Percentiles rank a stretch among this genome's conserved stretches.
phyloP scores from a whole-genome alignment of 2,329 filamentous ascomycete species.

The Xylariales sp. region DNA sequence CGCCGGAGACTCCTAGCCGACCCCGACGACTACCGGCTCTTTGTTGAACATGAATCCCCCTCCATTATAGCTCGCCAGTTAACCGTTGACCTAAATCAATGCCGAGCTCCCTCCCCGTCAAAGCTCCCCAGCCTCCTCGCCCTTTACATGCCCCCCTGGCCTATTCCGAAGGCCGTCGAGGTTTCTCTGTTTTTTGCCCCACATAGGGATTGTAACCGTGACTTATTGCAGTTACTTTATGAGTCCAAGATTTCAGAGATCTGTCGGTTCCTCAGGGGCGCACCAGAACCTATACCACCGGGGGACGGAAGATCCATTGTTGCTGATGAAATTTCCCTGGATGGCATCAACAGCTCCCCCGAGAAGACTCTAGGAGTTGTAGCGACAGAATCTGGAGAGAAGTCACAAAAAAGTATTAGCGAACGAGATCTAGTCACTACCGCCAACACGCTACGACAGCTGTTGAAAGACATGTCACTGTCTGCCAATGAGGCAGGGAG shows the following conservation, averaged over 20 bases:
- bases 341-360: background rate
- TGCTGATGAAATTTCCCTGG: slow-evolving; percentile 10
- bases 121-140: slow-evolving; percentile 28
- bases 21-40: slow-evolving; percentile 17
- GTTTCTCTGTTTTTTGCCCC: slow-evolving; percentile 16
- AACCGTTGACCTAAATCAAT: slow-evolving; percentile 14
- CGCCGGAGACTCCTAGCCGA: slow-evolving; percentile 25
- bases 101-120: slow-evolving; percentile 1
- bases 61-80: slow-evolving; percentile 25
- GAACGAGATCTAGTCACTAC: slow-evolving; percentile 24
- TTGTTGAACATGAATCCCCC: slow-evolving; percentile 25
- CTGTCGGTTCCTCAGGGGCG: slow-evolving; percentile 6
- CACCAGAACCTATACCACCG: background rate
- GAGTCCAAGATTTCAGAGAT: slow-evolving; percentile 28
- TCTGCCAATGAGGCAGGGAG: slow-evolving; percentile 1
- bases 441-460: slow-evolving; percentile 18
- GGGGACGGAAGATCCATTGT: background rate
- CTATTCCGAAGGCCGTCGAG: slow-evolving; percentile 2
- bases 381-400: background rate
- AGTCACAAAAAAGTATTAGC: background rate
- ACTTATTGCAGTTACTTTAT: slow-evolving; percentile 23
- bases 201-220: slow-evolving; percentile 4
- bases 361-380: background rate
- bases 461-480: slow-evolving; percentile 13
- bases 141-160: slow-evolving; percentile 31